A percentile compares a stretch with the other conserved stretches of the same genome.
Evolutionary conservation across 2,329 filamentous ascomycete species (phyloP).

Genomic region (Venturia effusa): DNA sequence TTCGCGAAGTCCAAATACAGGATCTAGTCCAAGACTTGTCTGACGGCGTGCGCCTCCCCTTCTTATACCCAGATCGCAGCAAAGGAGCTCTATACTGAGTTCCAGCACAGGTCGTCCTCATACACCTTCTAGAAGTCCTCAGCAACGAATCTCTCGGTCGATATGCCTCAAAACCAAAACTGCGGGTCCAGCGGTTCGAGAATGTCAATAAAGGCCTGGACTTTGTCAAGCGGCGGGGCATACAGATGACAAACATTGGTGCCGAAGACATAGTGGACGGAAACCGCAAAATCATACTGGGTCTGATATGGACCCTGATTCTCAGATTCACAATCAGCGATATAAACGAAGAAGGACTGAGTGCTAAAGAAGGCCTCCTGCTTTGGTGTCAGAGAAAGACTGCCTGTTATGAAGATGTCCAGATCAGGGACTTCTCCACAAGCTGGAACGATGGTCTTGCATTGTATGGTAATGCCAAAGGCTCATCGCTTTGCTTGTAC

Average conservation of each 20-base stretch:
- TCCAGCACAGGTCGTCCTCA: slow-evolving; percentile 64
- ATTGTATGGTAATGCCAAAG: slow-evolving; percentile 43
- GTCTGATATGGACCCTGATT: slow-evolving; percentile 97
- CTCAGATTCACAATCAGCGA: slow-evolving; percentile 96
- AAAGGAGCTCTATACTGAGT: background rate
- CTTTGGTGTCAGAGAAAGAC: slow-evolving; percentile 98
- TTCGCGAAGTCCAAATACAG: slow-evolving; percentile 66
- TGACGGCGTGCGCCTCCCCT: slow-evolving; percentile 63
- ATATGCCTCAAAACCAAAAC: slow-evolving; percentile 91
- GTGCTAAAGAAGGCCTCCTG: slow-evolving; percentile 87
- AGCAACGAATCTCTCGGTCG: slow-evolving; percentile 89
- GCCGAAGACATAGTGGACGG: slow-evolving; percentile 97
- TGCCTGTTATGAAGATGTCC: slow-evolving; percentile 93
- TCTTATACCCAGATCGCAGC: slow-evolving; percentile 4
- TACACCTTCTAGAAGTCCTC: slow-evolving; percentile 93
- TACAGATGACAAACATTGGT: slow-evolving; percentile 97
- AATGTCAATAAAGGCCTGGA: slow-evolving; percentile 94
- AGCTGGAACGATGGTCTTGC: slow-evolving; percentile 98
- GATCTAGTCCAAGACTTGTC: slow-evolving; percentile 84
- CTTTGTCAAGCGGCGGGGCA: slow-evolving; percentile 81
- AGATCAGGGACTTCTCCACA: slow-evolving; percentile 85
- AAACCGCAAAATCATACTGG: slow-evolving; percentile 93
- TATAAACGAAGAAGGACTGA: slow-evolving; percentile 96
- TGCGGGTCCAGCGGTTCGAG: slow-evolving; percentile 93
- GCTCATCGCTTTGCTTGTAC: background rate